Conservation (phyloP, 108 stramenopile species). For the Pseudonitzschia multistriata region DNA sequence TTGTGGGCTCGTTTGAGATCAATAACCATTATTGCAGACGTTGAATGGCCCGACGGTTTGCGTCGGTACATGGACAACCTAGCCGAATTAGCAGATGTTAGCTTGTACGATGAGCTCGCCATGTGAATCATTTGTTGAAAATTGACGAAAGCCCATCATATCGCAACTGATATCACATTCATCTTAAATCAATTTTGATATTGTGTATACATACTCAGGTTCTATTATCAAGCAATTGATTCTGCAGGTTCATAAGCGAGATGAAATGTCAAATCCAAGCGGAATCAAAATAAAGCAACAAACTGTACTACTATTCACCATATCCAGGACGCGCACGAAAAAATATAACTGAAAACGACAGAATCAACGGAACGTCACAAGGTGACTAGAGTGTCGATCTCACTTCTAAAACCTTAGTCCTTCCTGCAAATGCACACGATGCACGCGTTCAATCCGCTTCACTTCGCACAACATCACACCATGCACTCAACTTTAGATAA, state of each 20-base stretch:
- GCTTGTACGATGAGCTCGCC: slow-evolving; percentile 90
- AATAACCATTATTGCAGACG: slow-evolving; percentile 85
- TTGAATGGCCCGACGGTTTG: slow-evolving; percentile 81
- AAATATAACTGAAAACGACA: not conserved
- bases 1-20: slow-evolving; percentile 88
- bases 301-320: not conserved
- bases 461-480: not conserved
- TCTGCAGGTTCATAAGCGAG: not conserved
- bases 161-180: too few species aligned
- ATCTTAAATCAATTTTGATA: too few species aligned
- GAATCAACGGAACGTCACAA: not conserved
- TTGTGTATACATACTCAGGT: not conserved
- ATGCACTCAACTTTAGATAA: not conserved
- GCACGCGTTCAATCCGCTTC: not conserved
- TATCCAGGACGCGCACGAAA: not conserved
- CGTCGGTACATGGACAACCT: slow-evolving; percentile 89
- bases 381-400: not conserved
- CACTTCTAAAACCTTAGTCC: not conserved
- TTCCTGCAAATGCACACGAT: not conserved
- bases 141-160: not conserved
- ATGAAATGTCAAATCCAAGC: not conserved
- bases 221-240: not conserved
- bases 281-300: not conserved
- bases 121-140: not conserved
- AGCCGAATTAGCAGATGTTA: slow-evolving; percentile 81